These are phyloP conservation scores for Pichia terricola DNA, from an alignment of 1,139 yeast genomes.

Conservation along the genomic window DNA sequence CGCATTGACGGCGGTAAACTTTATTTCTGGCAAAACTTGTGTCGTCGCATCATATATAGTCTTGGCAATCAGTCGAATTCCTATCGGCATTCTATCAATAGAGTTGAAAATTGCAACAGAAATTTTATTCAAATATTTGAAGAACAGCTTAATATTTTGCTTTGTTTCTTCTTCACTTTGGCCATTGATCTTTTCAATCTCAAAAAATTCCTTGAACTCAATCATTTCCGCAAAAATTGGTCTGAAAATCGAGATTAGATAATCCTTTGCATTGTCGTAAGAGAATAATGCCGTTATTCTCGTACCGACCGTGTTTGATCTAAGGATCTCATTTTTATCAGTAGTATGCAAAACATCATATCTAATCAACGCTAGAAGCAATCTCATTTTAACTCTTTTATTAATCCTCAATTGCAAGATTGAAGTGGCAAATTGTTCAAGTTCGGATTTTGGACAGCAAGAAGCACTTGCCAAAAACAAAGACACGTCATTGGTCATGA, in stretches of 20 bases:
- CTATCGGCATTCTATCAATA: conserved; percentile 51
- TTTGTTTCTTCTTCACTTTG: conserved; percentile 30
- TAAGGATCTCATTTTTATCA: conserved; percentile 60
- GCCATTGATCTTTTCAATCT: conserved; percentile 49
- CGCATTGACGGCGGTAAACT: conserved; percentile 73
- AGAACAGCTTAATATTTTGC: conserved; percentile 41
- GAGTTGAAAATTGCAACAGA: conserved; percentile 57
- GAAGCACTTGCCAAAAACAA: conserved; percentile 25
- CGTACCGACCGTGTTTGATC: conserved; percentile 79
- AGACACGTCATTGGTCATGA: conserved; percentile 15
- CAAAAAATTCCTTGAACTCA: conserved; percentile 44
- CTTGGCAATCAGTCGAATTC: conserved; percentile 66
- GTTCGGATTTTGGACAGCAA: conserved; percentile 53
- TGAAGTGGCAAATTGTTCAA: conserved; percentile 66
- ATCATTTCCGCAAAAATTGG: conserved; percentile 49
- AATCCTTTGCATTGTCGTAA: conserved; percentile 52
- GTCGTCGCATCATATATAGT: conserved; percentile 59
- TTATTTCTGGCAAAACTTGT: conserved; percentile 59
- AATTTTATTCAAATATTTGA: conserved; percentile 47
- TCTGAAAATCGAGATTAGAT: conserved; percentile 42
- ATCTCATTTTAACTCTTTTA: conserved; percentile 41
- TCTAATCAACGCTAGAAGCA: conserved; percentile 47
- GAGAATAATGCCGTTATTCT: conserved; percentile 66
- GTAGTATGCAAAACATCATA: conserved; percentile 55
- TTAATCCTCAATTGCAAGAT: conserved; percentile 54